A percentile compares a stretch with the other conserved stretches of the same genome.
Conservation (phyloP, 495 filamentous ascomycete species). For the Gamarada debralockiae region DNA sequence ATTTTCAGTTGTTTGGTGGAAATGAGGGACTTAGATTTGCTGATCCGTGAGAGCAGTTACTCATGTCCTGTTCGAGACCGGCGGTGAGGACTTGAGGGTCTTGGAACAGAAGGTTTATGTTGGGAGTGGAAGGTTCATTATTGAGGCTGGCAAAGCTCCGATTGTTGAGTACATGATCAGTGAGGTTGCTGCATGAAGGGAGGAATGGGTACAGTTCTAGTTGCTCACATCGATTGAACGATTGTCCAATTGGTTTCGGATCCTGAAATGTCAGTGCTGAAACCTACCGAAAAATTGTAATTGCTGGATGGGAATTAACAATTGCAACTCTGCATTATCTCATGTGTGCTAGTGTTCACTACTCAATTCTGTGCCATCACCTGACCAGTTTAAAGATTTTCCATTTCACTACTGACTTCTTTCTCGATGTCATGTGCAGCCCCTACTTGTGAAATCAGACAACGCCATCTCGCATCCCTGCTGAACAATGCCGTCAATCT, state of each 20-base stretch:
- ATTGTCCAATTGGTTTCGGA: no score
- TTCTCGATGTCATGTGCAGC: no score
- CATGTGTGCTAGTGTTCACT: no score
- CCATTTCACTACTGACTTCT: no score
- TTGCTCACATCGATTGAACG: no score
- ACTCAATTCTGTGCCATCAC: background rate
- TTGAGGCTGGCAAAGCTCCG: slow-evolving; percentile 47
- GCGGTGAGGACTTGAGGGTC: slow-evolving; percentile 42
- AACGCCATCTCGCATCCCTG: slow-evolving; percentile 5
- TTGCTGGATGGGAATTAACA: no score
- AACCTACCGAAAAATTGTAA: no score
- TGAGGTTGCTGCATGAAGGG: slow-evolving; percentile 37
- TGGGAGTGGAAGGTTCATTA: slow-evolving; percentile 48
- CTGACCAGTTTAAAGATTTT: no score
- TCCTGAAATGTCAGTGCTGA: no score
- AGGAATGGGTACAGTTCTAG: no score
- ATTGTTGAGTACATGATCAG: slow-evolving; percentile 59
- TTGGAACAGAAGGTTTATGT: slow-evolving; percentile 52
- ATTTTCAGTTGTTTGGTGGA: background rate
- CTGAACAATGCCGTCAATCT: slow-evolving; percentile 10
- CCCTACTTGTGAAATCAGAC: background rate
- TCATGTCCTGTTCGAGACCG: slow-evolving; percentile 51
- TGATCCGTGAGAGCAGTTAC: slow-evolving; percentile 40
- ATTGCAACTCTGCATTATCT: no score
- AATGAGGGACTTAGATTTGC: background rate